phyloP scores from a whole-genome alignment of 164 flowering plant genomes.

The Kalanchoe fedtschenkoi region DNA sequence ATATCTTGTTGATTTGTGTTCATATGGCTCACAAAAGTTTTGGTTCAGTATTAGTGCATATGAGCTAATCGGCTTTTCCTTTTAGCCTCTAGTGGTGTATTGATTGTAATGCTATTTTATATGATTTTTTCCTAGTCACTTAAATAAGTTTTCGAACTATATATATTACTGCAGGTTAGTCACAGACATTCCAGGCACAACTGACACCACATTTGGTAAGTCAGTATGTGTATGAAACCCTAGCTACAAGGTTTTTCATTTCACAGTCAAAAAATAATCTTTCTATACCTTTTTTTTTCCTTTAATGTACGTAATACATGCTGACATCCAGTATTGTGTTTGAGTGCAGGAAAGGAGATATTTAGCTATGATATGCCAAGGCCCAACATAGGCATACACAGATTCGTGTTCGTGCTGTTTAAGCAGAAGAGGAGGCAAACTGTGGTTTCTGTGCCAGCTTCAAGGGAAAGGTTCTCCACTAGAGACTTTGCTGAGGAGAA shows the following conservation, averaged over 20 bases:
- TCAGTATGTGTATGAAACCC: no score
- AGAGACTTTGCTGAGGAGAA: conserved; percentile 54
- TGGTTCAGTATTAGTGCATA: background rate
- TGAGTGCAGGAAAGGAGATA: conserved; percentile 49
- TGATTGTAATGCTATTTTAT: no score
- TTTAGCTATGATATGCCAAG: conserved; percentile 67
- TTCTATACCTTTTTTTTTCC: background rate
- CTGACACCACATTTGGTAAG: conserved; percentile 76
- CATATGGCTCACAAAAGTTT: background rate
- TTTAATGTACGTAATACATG: background rate
- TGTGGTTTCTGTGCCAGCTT: conserved; percentile 27
- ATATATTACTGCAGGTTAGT: conserved; percentile 68
- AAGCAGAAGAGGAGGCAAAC: conserved; percentile 54
- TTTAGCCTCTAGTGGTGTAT: background rate
- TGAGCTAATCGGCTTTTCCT: no score
- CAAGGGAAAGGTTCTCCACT: conserved; percentile 57
- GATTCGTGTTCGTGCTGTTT: conserved; percentile 70
- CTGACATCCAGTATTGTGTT: background rate
- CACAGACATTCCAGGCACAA: conserved; percentile 90
- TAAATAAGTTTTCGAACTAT: background rate
- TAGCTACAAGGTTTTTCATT: background rate
- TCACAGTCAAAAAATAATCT: background rate
- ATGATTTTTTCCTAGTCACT: background rate
- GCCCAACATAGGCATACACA: conserved; percentile 89
- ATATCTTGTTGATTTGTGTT: no score